Base-by-base conservation (phyloP, 805 yeast genomes). In the Wickerhamomyces xylosicus region DNA sequence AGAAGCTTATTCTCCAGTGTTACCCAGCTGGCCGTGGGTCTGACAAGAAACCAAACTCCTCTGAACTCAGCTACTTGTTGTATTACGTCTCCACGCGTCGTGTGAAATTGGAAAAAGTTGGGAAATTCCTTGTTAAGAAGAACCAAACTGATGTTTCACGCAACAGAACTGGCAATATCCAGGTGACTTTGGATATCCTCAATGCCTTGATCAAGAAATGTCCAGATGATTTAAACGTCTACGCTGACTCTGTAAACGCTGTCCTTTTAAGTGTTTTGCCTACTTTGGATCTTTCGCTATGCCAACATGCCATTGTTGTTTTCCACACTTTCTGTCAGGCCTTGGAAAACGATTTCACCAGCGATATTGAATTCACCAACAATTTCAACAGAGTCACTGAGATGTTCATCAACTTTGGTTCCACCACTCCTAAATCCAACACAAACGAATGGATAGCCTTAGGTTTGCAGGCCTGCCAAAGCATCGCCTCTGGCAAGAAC, bases 31-130 rank as follows among this genome's bases (percentile, higher is more conserved):
- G 97, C 2, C 71, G 86, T 44, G 80, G 78, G 7, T 71, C 72
- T 5, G 97, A 89, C 53, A 89, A 89, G 63, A 80, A 82, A 51
- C 95, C 98, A 14, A 89, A 90, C 57, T 77, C 95, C 2, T 85
- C 95, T 17, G 97, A 92, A 57, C 69, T 94, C 35, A 81, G 94
- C 42, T 86, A 87, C 55, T 67, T 90, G 48, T 63, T 90, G 25
- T 90, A 83, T 65, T 90, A 90, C 58, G 95, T 95, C 17, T 79
- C 94, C 32, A 81, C 96, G 4, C 69, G 97, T 50, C 69, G 96
- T 40, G 80, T 86, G 25, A 90, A 92, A 57, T 67, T 92, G 45
- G 92, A 85, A 49, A 90, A 90, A 53, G 95, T 90, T 17, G 82
- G 86, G 19, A 63, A 64, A 5, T 85, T 79, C 55, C 58, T 90